phyloP scores from a whole-genome alignment of 495 filamentous ascomycete species.

The Niebla homalea region DNA sequence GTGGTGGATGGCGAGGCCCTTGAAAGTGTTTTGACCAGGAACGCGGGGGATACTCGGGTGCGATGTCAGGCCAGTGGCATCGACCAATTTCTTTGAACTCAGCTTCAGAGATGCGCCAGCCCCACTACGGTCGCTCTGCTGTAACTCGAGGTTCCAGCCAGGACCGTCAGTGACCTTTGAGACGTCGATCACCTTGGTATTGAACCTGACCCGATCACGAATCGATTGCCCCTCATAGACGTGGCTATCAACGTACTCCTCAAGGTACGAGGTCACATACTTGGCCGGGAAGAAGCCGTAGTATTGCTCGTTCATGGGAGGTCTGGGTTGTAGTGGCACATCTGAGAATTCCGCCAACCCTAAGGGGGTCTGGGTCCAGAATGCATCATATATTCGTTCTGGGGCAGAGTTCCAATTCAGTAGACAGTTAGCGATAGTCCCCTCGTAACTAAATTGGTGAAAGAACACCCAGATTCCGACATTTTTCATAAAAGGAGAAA shows the following conservation, averaged over 20 bases:
- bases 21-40: slow-evolving; percentile 16
- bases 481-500: background rate
- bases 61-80: slow-evolving; percentile 28
- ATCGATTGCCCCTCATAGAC: slow-evolving; percentile 19
- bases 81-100: slow-evolving; percentile 21
- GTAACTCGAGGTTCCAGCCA: background rate
- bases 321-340: slow-evolving; percentile 12
- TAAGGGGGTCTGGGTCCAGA: slow-evolving; percentile 10
- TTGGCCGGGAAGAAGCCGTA: slow-evolving; percentile 26
- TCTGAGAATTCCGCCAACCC: slow-evolving; percentile 20
- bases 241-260: slow-evolving; percentile 26
- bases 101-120: too few species aligned
- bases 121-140: slow-evolving; percentile 4
- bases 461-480: background rate
- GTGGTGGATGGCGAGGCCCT: slow-evolving; percentile 27
- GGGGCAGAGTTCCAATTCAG: background rate
- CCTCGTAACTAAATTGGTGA: background rate
- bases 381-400: slow-evolving; percentile 9
- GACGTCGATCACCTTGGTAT: slow-evolving; percentile 18
- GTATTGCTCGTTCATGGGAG: slow-evolving; percentile 6
- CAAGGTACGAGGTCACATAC: slow-evolving; percentile 29
- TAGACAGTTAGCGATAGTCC: background rate
- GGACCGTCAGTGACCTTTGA: slow-evolving; percentile 16
- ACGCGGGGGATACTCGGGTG: slow-evolving; percentile 24
- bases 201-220: slow-evolving; percentile 20